phyloP scores from a whole-genome alignment of 352 stramenopile species.

The Globisporangium ultimum region DNA sequence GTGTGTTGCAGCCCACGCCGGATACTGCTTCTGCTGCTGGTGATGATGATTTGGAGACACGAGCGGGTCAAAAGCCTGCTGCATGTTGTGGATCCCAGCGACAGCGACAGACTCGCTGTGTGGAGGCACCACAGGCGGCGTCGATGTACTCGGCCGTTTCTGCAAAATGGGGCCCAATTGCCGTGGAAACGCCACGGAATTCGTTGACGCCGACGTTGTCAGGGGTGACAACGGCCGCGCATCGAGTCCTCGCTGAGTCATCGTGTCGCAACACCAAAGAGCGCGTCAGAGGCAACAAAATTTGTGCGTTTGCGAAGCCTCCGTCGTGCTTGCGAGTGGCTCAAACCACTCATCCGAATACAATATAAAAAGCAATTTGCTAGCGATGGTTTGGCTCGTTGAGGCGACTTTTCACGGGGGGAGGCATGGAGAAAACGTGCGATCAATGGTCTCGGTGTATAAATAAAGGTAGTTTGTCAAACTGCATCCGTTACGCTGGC shows the following conservation, averaged over 20 bases:
- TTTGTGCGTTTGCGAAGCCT: not conserved
- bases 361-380: no score
- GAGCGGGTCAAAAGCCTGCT: not conserved
- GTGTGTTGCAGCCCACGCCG: slow-evolving; percentile 3
- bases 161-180: slow-evolving; percentile 10
- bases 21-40: slow-evolving; percentile 3
- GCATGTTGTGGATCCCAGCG: slow-evolving; percentile 1
- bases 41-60: not conserved
- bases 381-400: no score
- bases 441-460: no score
- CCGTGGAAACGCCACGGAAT: not conserved
- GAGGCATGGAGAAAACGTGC: no score
- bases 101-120: not conserved
- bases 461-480: no score
- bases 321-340: no score
- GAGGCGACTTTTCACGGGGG: no score
- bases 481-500: no score
- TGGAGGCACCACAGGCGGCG: not conserved
- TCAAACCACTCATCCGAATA: no score
- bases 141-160: not conserved
- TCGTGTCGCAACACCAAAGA: not conserved
- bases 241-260: slow-evolving; percentile 3
- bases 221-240: not conserved
- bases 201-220: not conserved
- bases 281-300: not conserved